Conservation (phyloP, 1,284 basidiomycete genomes). For the Hemileccinum hortonii region DNA sequence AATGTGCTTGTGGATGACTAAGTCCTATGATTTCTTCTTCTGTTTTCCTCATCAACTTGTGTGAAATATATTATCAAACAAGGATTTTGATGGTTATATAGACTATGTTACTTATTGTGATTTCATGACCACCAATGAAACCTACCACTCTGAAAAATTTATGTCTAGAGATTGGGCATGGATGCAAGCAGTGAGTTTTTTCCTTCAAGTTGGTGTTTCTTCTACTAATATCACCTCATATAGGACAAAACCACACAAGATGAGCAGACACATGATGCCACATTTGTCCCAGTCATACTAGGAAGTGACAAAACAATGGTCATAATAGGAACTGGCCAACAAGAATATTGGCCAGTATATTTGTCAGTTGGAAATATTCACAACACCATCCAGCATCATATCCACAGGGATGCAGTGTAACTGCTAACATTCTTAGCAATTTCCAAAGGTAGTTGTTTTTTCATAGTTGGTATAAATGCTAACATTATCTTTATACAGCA, state of each 20-base stretch:
- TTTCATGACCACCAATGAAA: not conserved
- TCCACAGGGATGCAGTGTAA: too few relatives aligned
- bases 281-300: constrained; percentile 6
- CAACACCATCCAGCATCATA: not conserved
- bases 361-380: constrained; percentile 1
- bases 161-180: constrained; percentile 20
- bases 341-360: constrained; percentile 1
- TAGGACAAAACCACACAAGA: not conserved
- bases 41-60: constrained; percentile 1
- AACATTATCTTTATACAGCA: not conserved
- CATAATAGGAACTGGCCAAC: constrained; percentile 2
- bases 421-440: too few relatives aligned
- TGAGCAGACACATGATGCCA: not conserved
- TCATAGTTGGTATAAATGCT: too few relatives aligned
- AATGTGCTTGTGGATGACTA: constrained; percentile 11
- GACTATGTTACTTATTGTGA: constrained; percentile 17
- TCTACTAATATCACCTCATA: not conserved
- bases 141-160: constrained; percentile 9
- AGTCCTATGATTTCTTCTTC: constrained; percentile 14
- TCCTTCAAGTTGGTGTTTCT: too few relatives aligned
- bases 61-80: constrained; percentile 11
- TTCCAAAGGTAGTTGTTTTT: too few relatives aligned
- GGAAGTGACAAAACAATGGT: constrained; percentile 9
- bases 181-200: constrained; percentile 2
- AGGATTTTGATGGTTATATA: constrained; percentile 14